Evolutionary conservation across 2,329 filamentous ascomycete species (phyloP), one percentile per base, ranked within the genome.

Genomic region (Tolypocladium amazonense): DNA sequence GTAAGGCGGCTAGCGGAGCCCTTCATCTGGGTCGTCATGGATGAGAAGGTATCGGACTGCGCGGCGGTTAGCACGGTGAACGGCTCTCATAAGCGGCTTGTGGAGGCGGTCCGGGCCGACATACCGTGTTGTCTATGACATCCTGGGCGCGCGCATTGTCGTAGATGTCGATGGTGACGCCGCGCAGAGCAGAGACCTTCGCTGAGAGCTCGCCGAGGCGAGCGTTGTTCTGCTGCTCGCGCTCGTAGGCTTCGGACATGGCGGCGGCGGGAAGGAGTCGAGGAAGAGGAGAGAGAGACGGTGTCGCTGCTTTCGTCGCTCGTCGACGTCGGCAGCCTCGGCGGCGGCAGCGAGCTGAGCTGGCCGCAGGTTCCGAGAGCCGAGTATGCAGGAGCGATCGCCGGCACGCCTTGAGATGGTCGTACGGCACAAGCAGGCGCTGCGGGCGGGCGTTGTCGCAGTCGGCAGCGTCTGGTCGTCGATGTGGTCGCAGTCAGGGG

Each of bases 131-230:
- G 75, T 99, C 91, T 66, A 99, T 89, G 64, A 96, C 84, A 65
- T 89, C 85, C 68, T 97, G 93, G 67, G 90, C 85, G 61, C 91
- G 86, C 56, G 94, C 94, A 72, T 94, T 92, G 77, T 97, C 92
- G 81, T 97, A 97, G 70, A 99, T 99, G 78, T 99, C 92, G 65
- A 97, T 86, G 50, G 94, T 99, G 57, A 99, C 91, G 74, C 89
- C 90, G 70, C 93, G 91, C 64, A 99, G 84, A 58, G 92, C 91
- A 23, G 90, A 90, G 59, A 97, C 92, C 78, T 99, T 99, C 65
- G 86, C 83, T 20, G 89, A 89, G 43, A 99, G 88, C 72, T 96
- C 92, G 69, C 93, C 88, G 60, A 99, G 89, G 67, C 93, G 92
- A 66, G 90, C 87, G 77, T 97, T 96, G 79, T 99, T 99, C 76